Evolutionary conservation across 306 rosid species (phyloP).

Genomic region (Cucurbita argyrosperma): DNA sequence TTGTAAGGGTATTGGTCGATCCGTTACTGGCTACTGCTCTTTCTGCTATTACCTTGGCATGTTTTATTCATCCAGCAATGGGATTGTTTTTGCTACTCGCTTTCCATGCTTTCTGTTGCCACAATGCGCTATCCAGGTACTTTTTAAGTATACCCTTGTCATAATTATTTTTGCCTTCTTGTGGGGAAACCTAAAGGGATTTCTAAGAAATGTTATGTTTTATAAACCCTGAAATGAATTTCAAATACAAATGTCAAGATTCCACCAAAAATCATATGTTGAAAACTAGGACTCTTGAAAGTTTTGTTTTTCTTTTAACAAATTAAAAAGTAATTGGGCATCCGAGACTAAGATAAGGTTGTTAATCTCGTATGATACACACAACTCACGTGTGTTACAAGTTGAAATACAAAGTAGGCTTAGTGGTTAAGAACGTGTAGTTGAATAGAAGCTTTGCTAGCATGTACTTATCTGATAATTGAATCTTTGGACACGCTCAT

Average conservation of each 20-base stretch:
- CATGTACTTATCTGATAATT: background rate
- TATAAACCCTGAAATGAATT: background rate
- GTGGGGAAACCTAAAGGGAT: background rate
- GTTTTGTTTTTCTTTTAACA: background rate
- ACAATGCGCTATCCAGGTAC: constrained; percentile 82
- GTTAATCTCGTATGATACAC: background rate
- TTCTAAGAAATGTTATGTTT: background rate
- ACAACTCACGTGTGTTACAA: background rate
- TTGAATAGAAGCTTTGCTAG: background rate
- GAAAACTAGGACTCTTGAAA: background rate
- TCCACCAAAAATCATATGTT: background rate
- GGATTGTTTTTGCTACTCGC: constrained; percentile 56
- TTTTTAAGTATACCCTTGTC: background rate
- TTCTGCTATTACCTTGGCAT: constrained; percentile 48
- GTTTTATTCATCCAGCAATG: constrained; percentile 76
- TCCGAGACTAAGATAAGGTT: background rate
- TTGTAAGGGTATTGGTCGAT: constrained; percentile 46
- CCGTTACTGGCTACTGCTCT: constrained; percentile 46
- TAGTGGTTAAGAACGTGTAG: background rate
- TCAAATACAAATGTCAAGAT: background rate
- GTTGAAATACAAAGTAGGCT: background rate
- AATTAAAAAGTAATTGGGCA: background rate
- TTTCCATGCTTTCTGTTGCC: constrained; percentile 73
- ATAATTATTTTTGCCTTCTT: background rate
- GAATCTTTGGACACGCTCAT: background rate